A percentile compares a stretch with the other conserved stretches of the same genome.
Conservation (phyloP, 2,329 filamentous ascomycete species). For the Aspergillus calidoustus region DNA sequence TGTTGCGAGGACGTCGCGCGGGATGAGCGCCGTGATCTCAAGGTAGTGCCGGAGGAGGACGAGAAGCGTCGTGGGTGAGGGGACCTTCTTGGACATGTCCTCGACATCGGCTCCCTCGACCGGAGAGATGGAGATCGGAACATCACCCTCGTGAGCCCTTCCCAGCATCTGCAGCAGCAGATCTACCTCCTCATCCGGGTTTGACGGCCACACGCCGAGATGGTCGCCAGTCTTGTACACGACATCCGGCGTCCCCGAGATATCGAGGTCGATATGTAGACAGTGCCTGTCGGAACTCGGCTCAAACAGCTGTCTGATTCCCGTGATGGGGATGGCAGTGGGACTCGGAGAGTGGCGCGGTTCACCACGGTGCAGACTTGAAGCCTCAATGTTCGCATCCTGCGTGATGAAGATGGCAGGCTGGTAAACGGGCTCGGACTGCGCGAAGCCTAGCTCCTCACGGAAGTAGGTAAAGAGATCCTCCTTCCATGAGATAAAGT, state of each 20-base stretch:
- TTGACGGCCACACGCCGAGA: slow-evolving; percentile 89
- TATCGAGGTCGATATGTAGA: slow-evolving; percentile 85
- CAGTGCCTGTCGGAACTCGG: slow-evolving; percentile 79
- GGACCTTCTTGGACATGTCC: slow-evolving; percentile 79
- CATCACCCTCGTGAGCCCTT: slow-evolving; percentile 48
- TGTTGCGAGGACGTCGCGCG: slow-evolving; percentile 82
- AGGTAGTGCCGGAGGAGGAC: slow-evolving; percentile 87
- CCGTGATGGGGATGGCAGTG: slow-evolving; percentile 76
- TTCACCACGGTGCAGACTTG: slow-evolving; percentile 84
- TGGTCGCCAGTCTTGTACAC: slow-evolving; percentile 94
- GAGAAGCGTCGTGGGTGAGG: slow-evolving; percentile 86
- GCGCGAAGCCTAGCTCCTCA: slow-evolving; percentile 77
- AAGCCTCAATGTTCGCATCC: slow-evolving; percentile 69
- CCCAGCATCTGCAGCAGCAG: slow-evolving; percentile 75
- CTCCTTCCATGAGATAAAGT: slow-evolving; percentile 95
- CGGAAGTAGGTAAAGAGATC: slow-evolving; percentile 84
- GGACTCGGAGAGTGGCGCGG: slow-evolving; percentile 75
- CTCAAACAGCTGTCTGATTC: slow-evolving; percentile 80
- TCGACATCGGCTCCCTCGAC: slow-evolving; percentile 43
- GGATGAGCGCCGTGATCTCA: slow-evolving; percentile 90
- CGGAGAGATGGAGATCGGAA: slow-evolving; percentile 60
- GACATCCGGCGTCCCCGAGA: slow-evolving; percentile 75
- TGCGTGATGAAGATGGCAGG: slow-evolving; percentile 78
- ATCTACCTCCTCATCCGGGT: slow-evolving; percentile 83
- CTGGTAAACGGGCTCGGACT: slow-evolving; percentile 88